These are phyloP conservation scores for Penicillium arizonense DNA, from an alignment of 495 filamentous ascomycete species.

Conservation along the genomic window DNA sequence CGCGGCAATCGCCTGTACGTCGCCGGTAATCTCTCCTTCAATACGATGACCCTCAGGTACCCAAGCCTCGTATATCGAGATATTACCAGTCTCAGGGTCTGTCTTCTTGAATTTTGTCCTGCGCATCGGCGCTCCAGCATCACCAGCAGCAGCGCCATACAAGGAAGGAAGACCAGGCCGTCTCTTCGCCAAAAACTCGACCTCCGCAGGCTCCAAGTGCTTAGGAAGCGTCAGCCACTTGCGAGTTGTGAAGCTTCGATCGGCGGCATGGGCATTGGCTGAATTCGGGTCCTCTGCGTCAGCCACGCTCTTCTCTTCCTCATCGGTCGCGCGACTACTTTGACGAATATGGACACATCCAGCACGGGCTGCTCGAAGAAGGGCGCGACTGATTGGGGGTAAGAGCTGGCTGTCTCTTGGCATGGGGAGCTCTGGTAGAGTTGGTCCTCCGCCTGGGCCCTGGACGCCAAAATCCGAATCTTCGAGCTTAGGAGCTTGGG, in stretches of 20 bases:
- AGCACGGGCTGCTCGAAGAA: slow-evolving; percentile 80
- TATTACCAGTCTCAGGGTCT: slow-evolving; percentile 71
- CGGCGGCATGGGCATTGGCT: slow-evolving; percentile 28
- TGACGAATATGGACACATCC: slow-evolving; percentile 61
- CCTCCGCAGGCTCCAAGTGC: slow-evolving; percentile 69
- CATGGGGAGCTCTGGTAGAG: slow-evolving; percentile 64
- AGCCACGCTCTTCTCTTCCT: slow-evolving; percentile 50
- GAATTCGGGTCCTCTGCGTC: slow-evolving; percentile 43
- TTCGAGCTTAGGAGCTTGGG: slow-evolving; percentile 59
- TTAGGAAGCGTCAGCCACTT: slow-evolving; percentile 79
- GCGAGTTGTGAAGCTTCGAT: slow-evolving; percentile 64
- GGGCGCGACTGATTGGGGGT: slow-evolving; percentile 71
- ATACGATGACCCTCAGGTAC: slow-evolving; percentile 77
- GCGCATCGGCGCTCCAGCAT: slow-evolving; percentile 54
- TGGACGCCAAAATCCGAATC: slow-evolving; percentile 47
- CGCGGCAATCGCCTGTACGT: slow-evolving; percentile 32
- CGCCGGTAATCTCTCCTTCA: slow-evolving; percentile 74
- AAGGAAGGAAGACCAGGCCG: slow-evolving; percentile 68
- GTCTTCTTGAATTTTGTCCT: slow-evolving; percentile 75
- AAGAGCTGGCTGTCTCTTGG: slow-evolving; percentile 85
- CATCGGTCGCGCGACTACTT: slow-evolving; percentile 39
- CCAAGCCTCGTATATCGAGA: slow-evolving; percentile 76
- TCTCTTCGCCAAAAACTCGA: slow-evolving; percentile 84
- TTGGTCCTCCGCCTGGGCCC: slow-evolving; percentile 51
- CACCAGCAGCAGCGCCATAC: slow-evolving; percentile 47